A percentile compares a stretch with the other conserved stretches of the same genome.
Evolutionary conservation across 2,329 filamentous ascomycete species (phyloP).

Genomic region (Sporothrix brasiliensis): DNA sequence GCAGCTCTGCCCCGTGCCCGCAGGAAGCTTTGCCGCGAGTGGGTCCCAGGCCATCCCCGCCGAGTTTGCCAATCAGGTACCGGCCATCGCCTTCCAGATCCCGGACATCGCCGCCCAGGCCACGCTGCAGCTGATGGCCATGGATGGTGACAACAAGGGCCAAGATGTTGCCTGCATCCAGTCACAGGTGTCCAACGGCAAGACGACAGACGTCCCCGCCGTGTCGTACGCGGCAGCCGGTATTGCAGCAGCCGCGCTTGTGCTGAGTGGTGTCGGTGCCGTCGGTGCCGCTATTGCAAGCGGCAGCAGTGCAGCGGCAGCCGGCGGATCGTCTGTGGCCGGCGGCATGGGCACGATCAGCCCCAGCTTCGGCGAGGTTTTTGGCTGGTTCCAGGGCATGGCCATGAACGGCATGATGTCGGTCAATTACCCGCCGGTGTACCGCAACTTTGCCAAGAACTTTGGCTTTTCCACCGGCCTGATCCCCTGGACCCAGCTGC

Average conservation of each 20-base stretch:
- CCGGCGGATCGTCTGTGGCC: slow-evolving; percentile 47
- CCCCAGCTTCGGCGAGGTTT: slow-evolving; percentile 81
- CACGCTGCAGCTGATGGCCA: slow-evolving; percentile 70
- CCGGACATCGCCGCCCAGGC: slow-evolving; percentile 89
- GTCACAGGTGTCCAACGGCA: slow-evolving; percentile 82
- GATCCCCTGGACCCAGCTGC: slow-evolving; percentile 79
- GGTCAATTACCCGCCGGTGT: slow-evolving; percentile 82
- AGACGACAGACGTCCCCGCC: slow-evolving; percentile 72
- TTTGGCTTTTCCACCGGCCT: slow-evolving; percentile 90
- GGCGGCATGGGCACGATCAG: slow-evolving; percentile 68
- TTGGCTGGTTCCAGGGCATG: slow-evolving; percentile 90
- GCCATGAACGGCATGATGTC: slow-evolving; percentile 96
- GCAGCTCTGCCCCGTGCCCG: slow-evolving; percentile 84
- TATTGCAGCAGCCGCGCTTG: slow-evolving; percentile 79
- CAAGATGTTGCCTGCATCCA: slow-evolving; percentile 77
- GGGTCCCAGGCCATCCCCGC: slow-evolving; percentile 73
- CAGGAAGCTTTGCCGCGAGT: slow-evolving; percentile 70
- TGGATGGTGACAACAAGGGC: slow-evolving; percentile 51
- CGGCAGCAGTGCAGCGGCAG: slow-evolving; percentile 55
- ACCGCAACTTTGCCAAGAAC: slow-evolving; percentile 87
- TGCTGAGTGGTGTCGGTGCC: slow-evolving; percentile 72
- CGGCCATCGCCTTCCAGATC: slow-evolving; percentile 83
- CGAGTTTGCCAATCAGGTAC: slow-evolving; percentile 73
- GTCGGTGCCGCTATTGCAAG: slow-evolving; percentile 46
- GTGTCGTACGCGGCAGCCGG: slow-evolving; percentile 84